phyloP scores from a whole-genome alignment of 768 basidiomycete species.

The Russula sp. region DNA sequence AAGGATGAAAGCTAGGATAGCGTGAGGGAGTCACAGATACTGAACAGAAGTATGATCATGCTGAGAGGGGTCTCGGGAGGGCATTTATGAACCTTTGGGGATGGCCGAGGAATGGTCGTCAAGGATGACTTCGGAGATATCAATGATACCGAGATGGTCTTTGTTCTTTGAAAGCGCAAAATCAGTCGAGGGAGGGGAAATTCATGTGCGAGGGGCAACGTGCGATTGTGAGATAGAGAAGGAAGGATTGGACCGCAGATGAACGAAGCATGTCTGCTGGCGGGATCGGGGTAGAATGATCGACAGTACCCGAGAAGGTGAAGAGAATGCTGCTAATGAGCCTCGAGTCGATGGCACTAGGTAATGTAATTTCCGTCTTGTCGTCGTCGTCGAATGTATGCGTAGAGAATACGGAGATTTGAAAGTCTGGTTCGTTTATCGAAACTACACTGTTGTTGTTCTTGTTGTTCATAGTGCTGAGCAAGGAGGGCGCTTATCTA shows the following conservation, averaged over 20 bases:
- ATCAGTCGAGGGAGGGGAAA: slow-evolving; percentile 16
- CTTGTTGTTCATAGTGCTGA: slow-evolving; percentile 18
- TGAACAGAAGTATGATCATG: slow-evolving; percentile 38
- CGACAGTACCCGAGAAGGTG: slow-evolving; percentile 47
- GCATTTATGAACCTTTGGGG: slow-evolving; percentile 15
- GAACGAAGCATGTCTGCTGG: slow-evolving; percentile 42
- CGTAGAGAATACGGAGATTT: slow-evolving; percentile 41
- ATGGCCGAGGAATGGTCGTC: not conserved
- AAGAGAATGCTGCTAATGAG: slow-evolving; percentile 46
- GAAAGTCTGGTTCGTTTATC: slow-evolving; percentile 39
- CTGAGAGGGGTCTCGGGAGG: not conserved
- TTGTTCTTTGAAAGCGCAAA: slow-evolving; percentile 42
- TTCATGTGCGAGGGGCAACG: not conserved
- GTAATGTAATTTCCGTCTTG: slow-evolving; percentile 30
- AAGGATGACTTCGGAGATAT: slow-evolving; percentile 18
- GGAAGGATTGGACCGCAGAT: slow-evolving; percentile 44
- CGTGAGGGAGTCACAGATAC: slow-evolving; percentile 32
- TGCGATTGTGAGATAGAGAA: slow-evolving; percentile 38
- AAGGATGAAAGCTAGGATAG: slow-evolving; percentile 18
- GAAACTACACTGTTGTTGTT: slow-evolving; percentile 28
- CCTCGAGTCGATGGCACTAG: slow-evolving; percentile 43
- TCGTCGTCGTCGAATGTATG: slow-evolving; percentile 39
- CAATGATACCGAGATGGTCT: slow-evolving; percentile 9
- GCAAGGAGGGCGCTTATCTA: slow-evolving; percentile 17
- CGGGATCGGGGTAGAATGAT: slow-evolving; percentile 37